A percentile compares a stretch with the other conserved stretches of the same genome.
Conservation (phyloP, 2,329 filamentous ascomycete genomes). For the Ceratocystis eucalypticola region DNA sequence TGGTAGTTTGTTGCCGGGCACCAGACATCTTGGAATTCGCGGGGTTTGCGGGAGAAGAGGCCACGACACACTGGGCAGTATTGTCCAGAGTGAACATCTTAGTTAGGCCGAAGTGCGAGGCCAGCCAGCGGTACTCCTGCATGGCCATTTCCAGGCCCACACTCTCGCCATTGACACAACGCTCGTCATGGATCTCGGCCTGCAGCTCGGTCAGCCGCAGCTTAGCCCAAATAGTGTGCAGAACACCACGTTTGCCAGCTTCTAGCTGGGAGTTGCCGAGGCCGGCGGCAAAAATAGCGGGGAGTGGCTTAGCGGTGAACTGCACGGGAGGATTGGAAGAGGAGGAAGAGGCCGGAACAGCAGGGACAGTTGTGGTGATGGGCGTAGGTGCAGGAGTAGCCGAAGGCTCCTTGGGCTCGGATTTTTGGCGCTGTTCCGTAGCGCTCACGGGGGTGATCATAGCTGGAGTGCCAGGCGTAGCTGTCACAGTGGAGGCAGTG, state of each 20-base stretch:
- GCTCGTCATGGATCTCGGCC: slow-evolving; percentile 61
- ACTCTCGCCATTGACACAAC: slow-evolving; percentile 61
- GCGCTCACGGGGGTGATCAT: slow-evolving; percentile 17
- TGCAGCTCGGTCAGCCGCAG: slow-evolving; percentile 62
- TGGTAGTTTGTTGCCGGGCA: neutral
- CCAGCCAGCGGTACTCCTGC: slow-evolving; percentile 75
- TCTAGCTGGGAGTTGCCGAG: slow-evolving; percentile 49
- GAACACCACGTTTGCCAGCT: slow-evolving; percentile 61
- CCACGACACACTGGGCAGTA: neutral
- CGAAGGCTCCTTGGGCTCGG: neutral
- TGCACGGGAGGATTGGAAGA: neutral
- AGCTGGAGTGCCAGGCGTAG: slow-evolving; percentile 7
- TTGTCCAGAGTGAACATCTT: slow-evolving; percentile 20
- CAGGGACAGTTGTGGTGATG: neutral
- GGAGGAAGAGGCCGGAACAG: no score
- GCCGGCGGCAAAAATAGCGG: slow-evolving; percentile 71
- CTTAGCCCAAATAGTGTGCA: slow-evolving; percentile 87
- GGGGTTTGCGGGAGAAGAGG: neutral
- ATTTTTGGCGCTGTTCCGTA: slow-evolving; percentile 23
- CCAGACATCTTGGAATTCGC: neutral
- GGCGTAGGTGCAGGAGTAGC: neutral
- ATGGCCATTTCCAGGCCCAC: slow-evolving; percentile 73
- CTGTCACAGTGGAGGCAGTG: slow-evolving; percentile 9
- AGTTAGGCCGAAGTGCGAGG: slow-evolving; percentile 59
- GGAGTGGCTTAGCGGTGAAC: slow-evolving; percentile 60